Conservation (phyloP, 495 filamentous ascomycete genomes). For the Xylaria intraflava region DNA sequence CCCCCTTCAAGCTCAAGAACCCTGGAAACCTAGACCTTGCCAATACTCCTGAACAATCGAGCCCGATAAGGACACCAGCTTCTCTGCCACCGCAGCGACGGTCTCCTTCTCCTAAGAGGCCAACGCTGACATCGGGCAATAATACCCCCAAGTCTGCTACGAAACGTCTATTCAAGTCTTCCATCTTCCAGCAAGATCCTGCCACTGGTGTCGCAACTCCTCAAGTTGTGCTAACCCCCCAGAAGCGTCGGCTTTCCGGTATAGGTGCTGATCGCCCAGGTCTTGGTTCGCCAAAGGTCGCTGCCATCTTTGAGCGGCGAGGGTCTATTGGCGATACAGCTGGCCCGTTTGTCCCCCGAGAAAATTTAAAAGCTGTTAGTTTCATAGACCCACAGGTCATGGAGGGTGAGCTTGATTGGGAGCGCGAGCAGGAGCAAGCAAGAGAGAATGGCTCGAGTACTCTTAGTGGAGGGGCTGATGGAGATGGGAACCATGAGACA, state of each 20-base stretch:
- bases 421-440: conserved; percentile 57
- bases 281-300: conserved; percentile 71
- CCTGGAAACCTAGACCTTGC: conserved; percentile 49
- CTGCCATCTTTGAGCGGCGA: conserved; percentile 65
- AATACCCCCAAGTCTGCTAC: conserved; percentile 19
- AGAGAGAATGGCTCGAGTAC: conserved; percentile 54
- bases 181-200: conserved; percentile 54
- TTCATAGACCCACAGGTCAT: conserved; percentile 63
- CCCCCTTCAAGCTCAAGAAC: conserved; percentile 43
- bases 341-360: conserved; percentile 51
- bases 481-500: conserved; percentile 48
- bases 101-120: conserved; percentile 17
- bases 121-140: neutral
- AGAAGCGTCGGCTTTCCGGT: conserved; percentile 57
- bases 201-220: conserved; percentile 54
- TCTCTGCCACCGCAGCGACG: conserved; percentile 22
- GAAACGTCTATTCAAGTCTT: conserved; percentile 20
- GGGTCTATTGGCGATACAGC: conserved; percentile 63
- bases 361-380: conserved; percentile 40
- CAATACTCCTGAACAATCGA: conserved; percentile 45
- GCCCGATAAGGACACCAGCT: conserved; percentile 46
- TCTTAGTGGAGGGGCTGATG: conserved; percentile 42
- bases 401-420: conserved; percentile 61
- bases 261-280: conserved; percentile 68
- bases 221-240: conserved; percentile 58